A percentile compares a stretch with the other conserved stretches of the same genome.
phyloP scores from a whole-genome alignment of 306 rosid genomes.

The Rosa chinensis region DNA sequence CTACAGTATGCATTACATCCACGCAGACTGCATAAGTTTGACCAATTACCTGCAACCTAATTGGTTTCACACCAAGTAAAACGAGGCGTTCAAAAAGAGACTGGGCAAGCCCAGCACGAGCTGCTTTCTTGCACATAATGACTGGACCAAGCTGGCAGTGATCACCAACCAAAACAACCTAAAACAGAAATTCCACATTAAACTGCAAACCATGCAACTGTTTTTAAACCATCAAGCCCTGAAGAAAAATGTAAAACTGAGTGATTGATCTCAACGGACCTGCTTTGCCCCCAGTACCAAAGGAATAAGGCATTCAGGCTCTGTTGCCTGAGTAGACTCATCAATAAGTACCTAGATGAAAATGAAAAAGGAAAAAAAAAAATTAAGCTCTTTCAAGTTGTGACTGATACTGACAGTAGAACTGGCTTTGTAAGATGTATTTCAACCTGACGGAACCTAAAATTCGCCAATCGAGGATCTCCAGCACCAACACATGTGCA shows the following conservation, averaged over 20 bases:
- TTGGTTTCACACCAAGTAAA: constrained; percentile 94
- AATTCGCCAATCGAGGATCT: constrained; percentile 92
- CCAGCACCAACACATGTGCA: constrained; percentile 99
- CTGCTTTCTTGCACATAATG: constrained; percentile 99
- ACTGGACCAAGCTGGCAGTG: constrained; percentile 99
- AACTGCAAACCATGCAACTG: neutral
- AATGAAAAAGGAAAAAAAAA: neutral
- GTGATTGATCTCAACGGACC: constrained; percentile 39
- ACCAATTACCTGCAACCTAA: constrained; percentile 86
- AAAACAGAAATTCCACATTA: constrained; percentile 30
- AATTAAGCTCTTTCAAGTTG: constrained; percentile 27
- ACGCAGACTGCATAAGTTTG: neutral
- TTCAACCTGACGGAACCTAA: constrained; percentile 98
- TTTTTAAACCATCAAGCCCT: constrained; percentile 4
- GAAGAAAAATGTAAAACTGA: neutral
- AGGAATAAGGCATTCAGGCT: constrained; percentile 98
- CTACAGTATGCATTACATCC: neutral
- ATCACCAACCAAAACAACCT: constrained; percentile 98
- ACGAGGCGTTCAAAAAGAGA: constrained; percentile 99
- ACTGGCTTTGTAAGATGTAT: constrained; percentile 17
- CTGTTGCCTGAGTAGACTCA: constrained; percentile 99
- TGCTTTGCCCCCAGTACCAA: constrained; percentile 99
- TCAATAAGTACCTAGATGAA: constrained; percentile 86
- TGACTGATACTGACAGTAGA: neutral
- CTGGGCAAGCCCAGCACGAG: constrained; percentile 98